These are phyloP conservation scores for Trichoderma orchidacearum DNA, from an alignment of 495 filamentous ascomycete genomes.

Conservation along the genomic window DNA sequence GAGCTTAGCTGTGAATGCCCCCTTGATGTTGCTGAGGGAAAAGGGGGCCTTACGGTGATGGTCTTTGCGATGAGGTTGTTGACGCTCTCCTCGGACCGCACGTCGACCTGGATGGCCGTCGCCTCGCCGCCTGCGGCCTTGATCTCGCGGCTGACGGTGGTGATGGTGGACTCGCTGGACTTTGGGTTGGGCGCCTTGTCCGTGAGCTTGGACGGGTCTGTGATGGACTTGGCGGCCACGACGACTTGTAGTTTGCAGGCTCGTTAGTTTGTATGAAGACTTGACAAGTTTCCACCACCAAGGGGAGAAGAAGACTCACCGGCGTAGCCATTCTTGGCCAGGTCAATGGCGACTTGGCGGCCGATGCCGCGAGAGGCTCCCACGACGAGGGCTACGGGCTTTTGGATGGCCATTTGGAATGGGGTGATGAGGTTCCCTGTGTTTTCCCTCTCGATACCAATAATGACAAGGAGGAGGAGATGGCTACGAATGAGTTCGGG, in stretches of 20 bases:
- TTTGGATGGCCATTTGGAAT: slow-evolving; percentile 7
- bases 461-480: no score
- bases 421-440: no score
- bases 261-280: no score
- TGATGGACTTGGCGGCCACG: slow-evolving; percentile 67
- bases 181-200: slow-evolving; percentile 79
- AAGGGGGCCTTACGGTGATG: slow-evolving; percentile 36
- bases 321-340: slow-evolving; percentile 56
- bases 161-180: slow-evolving; percentile 64
- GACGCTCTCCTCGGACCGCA: slow-evolving; percentile 49
- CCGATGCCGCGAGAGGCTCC: slow-evolving; percentile 71
- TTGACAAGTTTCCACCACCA: no score
- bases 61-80: slow-evolving; percentile 46
- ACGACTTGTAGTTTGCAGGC: slow-evolving; percentile 47
- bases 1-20: no score
- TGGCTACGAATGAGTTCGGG: no score
- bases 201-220: slow-evolving; percentile 36
- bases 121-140: slow-evolving; percentile 48
- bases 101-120: slow-evolving; percentile 56
- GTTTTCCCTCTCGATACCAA: no score
- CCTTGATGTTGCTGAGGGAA: no score
- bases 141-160: slow-evolving; percentile 72
- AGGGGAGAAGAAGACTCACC: slow-evolving; percentile 26
- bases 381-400: slow-evolving; percentile 50
- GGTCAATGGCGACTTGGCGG: slow-evolving; percentile 61